Percentiles rank a stretch among this genome's conserved stretches.
Conservation (phyloP, 257 asterid species). For the Handroanthus guayacan region DNA sequence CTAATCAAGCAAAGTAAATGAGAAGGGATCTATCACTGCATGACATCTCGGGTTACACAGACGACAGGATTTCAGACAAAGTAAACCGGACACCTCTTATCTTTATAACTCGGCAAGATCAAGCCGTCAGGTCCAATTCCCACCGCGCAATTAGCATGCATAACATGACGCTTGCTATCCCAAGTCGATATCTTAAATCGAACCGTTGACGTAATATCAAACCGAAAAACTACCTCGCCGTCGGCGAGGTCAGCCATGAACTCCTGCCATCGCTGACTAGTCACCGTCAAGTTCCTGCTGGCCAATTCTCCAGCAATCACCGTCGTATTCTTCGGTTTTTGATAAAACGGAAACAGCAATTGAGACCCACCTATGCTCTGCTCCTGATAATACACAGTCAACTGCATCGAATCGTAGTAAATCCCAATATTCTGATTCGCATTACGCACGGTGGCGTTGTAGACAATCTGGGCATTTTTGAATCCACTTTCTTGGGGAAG, state of each 20-base stretch:
- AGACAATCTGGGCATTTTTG: slow-evolving; percentile 51
- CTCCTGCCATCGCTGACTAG: slow-evolving; percentile 53
- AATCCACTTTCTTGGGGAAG: slow-evolving; percentile 48
- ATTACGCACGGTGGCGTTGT: slow-evolving; percentile 65
- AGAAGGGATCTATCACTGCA: neutral
- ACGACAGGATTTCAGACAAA: slow-evolving; percentile 43
- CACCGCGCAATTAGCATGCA: slow-evolving; percentile 73
- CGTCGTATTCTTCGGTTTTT: slow-evolving; percentile 66
- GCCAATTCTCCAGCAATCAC: slow-evolving; percentile 52
- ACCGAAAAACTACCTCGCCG: slow-evolving; percentile 61
- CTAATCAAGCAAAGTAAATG: too few species aligned
- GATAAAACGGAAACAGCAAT: slow-evolving; percentile 59
- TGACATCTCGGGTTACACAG: neutral
- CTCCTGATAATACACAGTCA: slow-evolving; percentile 52
- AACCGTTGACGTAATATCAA: slow-evolving; percentile 52
- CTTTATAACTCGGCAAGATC: slow-evolving; percentile 51
- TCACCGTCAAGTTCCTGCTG: slow-evolving; percentile 54
- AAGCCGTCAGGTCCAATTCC: slow-evolving; percentile 78
- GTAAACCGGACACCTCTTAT: slow-evolving; percentile 70
- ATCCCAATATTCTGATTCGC: slow-evolving; percentile 62
- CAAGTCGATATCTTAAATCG: slow-evolving; percentile 70
- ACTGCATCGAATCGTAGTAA: slow-evolving; percentile 56
- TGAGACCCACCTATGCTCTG: slow-evolving; percentile 50
- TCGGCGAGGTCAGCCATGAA: slow-evolving; percentile 46
- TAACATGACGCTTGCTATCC: slow-evolving; percentile 63